phyloP scores from a whole-genome alignment of 2,329 filamentous ascomycete genomes.

The Sordariomycetes sp. region DNA sequence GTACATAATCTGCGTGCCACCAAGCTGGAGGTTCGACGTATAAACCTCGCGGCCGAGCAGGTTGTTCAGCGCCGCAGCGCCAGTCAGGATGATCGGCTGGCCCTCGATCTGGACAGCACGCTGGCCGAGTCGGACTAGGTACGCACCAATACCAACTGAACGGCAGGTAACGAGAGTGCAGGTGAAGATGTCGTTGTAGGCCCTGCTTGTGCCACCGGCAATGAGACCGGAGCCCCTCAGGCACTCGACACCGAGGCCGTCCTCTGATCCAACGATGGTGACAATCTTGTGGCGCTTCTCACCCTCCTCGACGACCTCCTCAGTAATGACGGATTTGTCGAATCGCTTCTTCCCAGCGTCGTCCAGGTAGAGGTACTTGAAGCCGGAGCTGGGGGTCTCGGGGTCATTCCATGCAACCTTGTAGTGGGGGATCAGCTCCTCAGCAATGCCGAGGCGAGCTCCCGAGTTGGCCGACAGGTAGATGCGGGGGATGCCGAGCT shows the following conservation, averaged over 20 bases:
- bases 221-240: constrained; percentile 95
- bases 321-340: constrained; percentile 64
- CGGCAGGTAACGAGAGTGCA: constrained; percentile 95
- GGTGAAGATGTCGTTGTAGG: constrained; percentile 98
- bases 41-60: constrained; percentile 96
- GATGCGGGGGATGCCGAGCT: constrained; percentile 89
- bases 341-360: constrained; percentile 80
- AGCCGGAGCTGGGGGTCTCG: constrained; percentile 71
- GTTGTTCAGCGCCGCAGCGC: constrained; percentile 96
- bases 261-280: constrained; percentile 85
- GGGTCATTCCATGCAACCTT: constrained; percentile 92
- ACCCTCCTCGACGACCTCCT: constrained; percentile 74
- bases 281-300: constrained; percentile 91
- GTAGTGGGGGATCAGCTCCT: constrained; percentile 95
- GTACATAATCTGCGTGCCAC: constrained; percentile 99
- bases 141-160: constrained; percentile 98
- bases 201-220: constrained; percentile 90
- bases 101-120: constrained; percentile 98
- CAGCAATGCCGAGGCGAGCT: constrained; percentile 91
- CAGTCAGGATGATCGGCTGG: constrained; percentile 96
- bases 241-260: constrained; percentile 96
- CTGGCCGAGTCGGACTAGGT: constrained; percentile 95
- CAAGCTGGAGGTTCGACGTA: constrained; percentile 96
- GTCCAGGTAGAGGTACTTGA: constrained; percentile 94
- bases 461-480: constrained; percentile 98